These are phyloP conservation scores for Simmondsia chinensis DNA, from an alignment of 148 eudicot species.

Conservation along the genomic window DNA sequence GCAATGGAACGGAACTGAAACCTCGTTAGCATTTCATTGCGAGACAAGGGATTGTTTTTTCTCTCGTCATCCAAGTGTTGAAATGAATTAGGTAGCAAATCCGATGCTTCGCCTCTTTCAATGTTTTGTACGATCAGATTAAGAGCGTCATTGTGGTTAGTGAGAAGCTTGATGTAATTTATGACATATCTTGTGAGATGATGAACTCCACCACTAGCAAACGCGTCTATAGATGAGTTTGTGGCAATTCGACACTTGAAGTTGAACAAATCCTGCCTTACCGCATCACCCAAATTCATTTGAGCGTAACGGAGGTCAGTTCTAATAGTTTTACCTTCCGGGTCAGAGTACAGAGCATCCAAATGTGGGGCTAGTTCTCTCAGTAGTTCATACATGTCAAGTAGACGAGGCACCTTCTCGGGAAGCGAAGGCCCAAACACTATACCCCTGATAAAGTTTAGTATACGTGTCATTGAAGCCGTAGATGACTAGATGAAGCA, in stretches of 20 bases:
- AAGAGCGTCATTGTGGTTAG: slow-evolving; percentile 42
- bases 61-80: too few relatives aligned
- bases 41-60: too few relatives aligned
- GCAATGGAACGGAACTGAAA: slow-evolving; percentile 31
- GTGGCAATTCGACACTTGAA: slow-evolving; percentile 43
- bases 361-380: slow-evolving; percentile 29
- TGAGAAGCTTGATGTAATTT: slow-evolving; percentile 46
- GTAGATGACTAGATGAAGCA: slow-evolving; percentile 47
- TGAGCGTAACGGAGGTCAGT: slow-evolving; percentile 42
- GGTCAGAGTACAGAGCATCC: slow-evolving; percentile 33
- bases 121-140: slow-evolving; percentile 39
- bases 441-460: slow-evolving; percentile 74
- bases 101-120: slow-evolving; percentile 12
- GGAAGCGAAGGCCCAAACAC: slow-evolving; percentile 47
- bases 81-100: too few relatives aligned
- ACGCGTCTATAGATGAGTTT: slow-evolving; percentile 31
- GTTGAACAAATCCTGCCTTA: slow-evolving; percentile 33
- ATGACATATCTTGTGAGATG: slow-evolving; percentile 65
- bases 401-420: slow-evolving; percentile 54
- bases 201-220: slow-evolving; percentile 52
- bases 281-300: slow-evolving; percentile 36
- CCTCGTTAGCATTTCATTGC: background rate
- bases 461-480: slow-evolving; percentile 41
- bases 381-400: slow-evolving; percentile 66
- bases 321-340: slow-evolving; percentile 27